Conservation (phyloP, 1,284 basidiomycete genomes). For the Boletus smithii region DNA sequence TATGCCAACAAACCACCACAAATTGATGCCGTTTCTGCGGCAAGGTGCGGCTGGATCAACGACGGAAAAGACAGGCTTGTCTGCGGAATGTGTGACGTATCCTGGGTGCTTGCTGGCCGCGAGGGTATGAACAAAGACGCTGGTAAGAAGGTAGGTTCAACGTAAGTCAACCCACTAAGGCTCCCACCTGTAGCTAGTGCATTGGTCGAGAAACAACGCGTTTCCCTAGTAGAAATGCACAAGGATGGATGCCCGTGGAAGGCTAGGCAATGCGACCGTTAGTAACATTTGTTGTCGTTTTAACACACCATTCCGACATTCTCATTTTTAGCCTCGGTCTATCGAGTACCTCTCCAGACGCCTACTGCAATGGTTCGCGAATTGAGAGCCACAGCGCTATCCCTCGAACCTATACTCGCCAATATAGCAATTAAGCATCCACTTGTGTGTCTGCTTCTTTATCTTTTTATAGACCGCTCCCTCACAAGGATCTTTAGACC, state of each 20-base stretch:
- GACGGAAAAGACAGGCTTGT: conserved; percentile 71
- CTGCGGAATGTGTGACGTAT: conserved; percentile 64
- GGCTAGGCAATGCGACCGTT: conserved; percentile 72
- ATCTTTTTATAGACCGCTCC: not conserved
- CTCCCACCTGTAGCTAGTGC: conserved; percentile 47
- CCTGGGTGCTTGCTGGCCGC: conserved; percentile 67
- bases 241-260: conserved; percentile 82
- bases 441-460: conserved; percentile 44
- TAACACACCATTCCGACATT: conserved; percentile 4
- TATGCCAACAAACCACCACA: conserved; percentile 71
- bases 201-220: conserved; percentile 68
- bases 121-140: conserved; percentile 69
- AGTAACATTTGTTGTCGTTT: conserved; percentile 12
- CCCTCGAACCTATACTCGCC: conserved; percentile 50
- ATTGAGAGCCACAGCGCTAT: conserved; percentile 52
- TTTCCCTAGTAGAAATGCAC: conserved; percentile 61
- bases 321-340: conserved; percentile 56
- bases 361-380: conserved; percentile 58
- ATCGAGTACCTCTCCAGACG: conserved; percentile 67
- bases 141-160: conserved; percentile 50
- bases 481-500: conserved; percentile 35
- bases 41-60: conserved; percentile 76
- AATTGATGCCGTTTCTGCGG: conserved; percentile 73
- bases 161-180: conserved; percentile 16
- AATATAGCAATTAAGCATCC: conserved; percentile 66